Conservation (phyloP, 371 early-diverging fungal species). For the Blastocladiella emersonii region DNA sequence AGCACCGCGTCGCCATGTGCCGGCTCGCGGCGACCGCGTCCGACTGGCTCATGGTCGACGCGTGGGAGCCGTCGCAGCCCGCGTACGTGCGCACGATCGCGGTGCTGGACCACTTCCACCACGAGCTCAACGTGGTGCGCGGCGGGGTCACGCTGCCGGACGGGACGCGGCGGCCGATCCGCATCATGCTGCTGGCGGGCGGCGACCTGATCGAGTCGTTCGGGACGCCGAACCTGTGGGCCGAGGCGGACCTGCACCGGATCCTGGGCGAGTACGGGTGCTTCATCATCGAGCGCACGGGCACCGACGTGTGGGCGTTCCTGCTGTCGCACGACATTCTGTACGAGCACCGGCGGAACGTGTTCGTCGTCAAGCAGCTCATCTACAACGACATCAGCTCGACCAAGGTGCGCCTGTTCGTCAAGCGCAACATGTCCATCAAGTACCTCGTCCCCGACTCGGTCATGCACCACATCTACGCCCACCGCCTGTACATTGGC, state of each 20-base stretch:
- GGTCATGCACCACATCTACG: slow-evolving; percentile 82
- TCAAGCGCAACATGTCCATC: slow-evolving; percentile 86
- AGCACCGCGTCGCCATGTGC: slow-evolving; percentile 88
- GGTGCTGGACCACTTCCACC: slow-evolving; percentile 87
- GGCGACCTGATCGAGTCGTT: slow-evolving; percentile 94
- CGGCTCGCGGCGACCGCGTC: slow-evolving; percentile 67
- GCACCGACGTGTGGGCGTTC: slow-evolving; percentile 84
- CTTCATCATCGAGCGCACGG: slow-evolving; percentile 86
- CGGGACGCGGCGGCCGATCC: slow-evolving; percentile 43
- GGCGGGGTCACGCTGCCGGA: slow-evolving; percentile 36
- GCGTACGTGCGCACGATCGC: slow-evolving; percentile 73
- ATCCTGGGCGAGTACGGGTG: slow-evolving; percentile 90
- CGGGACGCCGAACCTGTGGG: slow-evolving; percentile 84
- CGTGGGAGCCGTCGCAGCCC: slow-evolving; percentile 79
- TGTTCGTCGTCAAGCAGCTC: slow-evolving; percentile 83
- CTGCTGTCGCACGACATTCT: slow-evolving; percentile 75
- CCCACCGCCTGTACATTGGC: slow-evolving; percentile 46
- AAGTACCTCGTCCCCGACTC: slow-evolving; percentile 86
- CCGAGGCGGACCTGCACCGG: slow-evolving; percentile 70
- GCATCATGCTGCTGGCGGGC: slow-evolving; percentile 87
- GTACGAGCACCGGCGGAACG: slow-evolving; percentile 81
- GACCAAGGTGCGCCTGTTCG: slow-evolving; percentile 84
- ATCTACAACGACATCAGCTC: slow-evolving; percentile 93
- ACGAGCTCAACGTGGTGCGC: slow-evolving; percentile 55
- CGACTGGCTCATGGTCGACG: slow-evolving; percentile 91